Evolutionary conservation across 345 rosid species (phyloP).

Genomic region (Arabidopsis thaliana): DNA sequence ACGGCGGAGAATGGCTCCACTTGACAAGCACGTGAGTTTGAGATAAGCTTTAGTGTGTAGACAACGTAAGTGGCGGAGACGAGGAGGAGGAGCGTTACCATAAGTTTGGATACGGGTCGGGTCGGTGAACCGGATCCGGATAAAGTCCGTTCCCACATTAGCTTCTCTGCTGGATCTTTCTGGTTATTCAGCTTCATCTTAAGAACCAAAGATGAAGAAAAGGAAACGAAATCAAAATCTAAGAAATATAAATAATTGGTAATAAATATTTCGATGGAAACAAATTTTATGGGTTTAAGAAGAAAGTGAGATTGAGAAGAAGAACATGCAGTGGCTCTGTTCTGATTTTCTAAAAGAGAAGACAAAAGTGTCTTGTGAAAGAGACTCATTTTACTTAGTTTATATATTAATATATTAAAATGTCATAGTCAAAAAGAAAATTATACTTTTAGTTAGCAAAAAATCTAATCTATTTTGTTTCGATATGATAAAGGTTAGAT

Average conservation of each 20-base stretch:
- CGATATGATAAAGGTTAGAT: slow-evolving; percentile 23
- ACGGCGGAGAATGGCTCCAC: slow-evolving; percentile 49
- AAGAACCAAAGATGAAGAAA: background rate
- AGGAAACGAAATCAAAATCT: background rate
- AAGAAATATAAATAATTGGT: background rate
- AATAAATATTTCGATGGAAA: background rate
- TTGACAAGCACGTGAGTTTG: slow-evolving; percentile 66
- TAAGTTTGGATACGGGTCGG: slow-evolving; percentile 69
- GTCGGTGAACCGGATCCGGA: slow-evolving; percentile 47
- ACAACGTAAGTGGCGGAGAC: slow-evolving; percentile 76
- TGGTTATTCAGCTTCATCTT: slow-evolving; percentile 32
- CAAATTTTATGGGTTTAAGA: background rate
- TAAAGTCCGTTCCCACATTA: slow-evolving; percentile 68
- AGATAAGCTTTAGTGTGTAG: slow-evolving; percentile 84
- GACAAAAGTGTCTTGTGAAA: slow-evolving; percentile 34
- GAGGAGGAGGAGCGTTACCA: slow-evolving; percentile 75
- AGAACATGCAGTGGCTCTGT: slow-evolving; percentile 46
- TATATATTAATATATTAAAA: background rate
- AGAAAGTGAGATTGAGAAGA: slow-evolving; percentile 31
- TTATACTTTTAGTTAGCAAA: background rate
- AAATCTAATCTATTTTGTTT: slow-evolving; percentile 23
- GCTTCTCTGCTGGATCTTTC: slow-evolving; percentile 55
- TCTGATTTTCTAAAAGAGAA: slow-evolving; percentile 30
- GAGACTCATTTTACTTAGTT: slow-evolving; percentile 27
- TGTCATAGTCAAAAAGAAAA: background rate